Base-by-base conservation (phyloP, 371 early-diverging fungal species). In the Catenaria anguillulae region DNA sequence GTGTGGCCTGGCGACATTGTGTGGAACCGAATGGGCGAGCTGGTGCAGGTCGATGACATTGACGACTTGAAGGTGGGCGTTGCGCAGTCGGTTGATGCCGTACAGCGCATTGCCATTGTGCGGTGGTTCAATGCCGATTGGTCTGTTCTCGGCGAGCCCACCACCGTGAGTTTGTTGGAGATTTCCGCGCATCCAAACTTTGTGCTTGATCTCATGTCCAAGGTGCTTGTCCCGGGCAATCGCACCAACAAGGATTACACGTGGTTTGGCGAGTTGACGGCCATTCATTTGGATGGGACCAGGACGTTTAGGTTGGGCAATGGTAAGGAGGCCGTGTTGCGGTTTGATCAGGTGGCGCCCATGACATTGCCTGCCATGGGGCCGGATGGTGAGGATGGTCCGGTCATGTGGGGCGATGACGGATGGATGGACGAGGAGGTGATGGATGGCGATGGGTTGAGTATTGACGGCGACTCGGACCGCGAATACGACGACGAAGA, bases 71-170 rank as follows among this genome's bases (percentile, higher is more conserved):
- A 6, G 26, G 58, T 58, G 5, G 58, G 58, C 36, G 58, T 58
- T 13, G 42, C 29, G 29, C 58, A 58, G 34, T 37, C 36, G 24
- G 24, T 6, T 8, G 58, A 58, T 13, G 5, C 23, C 5, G 58
- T 23, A 5, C 5, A 8, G 24, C 5, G 19, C 26, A 31, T 29
- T 1, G 58, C 58, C 4, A 24, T 58, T 6, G 58, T 58, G 8
- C 58, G 58, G 34, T 58, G 58, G 58, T 58, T 58, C 29, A 23
- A 58, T 26, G 34, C n/a, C 35, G 58, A 15, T 24, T 58, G 42
- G 37, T 10, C 13, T 0, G n/a, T 10, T 19, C 24, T 58, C 13
- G 58, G 58, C 26, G 36, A 33, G 42, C 58, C 36, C 26, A 34
- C 31, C 13, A 58, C 58, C 34, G n/a, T n/a, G 26, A 33, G 34